Conservation (phyloP, 2,329 filamentous ascomycete species). For the Penicillium sp. region DNA sequence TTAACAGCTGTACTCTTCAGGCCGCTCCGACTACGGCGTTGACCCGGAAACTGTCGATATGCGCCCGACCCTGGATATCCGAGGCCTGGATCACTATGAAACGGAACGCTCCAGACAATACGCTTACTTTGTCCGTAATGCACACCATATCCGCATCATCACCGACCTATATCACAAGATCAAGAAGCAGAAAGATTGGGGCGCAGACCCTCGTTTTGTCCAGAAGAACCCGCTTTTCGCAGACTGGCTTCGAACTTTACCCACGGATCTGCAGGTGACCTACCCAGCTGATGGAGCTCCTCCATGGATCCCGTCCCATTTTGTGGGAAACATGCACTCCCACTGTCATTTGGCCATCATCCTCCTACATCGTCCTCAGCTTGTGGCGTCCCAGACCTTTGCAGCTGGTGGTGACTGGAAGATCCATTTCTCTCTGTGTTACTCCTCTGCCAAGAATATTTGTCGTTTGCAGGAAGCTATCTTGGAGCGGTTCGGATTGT, state of each 20-base stretch:
- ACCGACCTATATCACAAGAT: constrained; percentile 73
- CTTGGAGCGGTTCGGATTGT: constrained; percentile 72
- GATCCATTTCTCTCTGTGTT: constrained; percentile 82
- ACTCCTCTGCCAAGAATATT: constrained; percentile 78
- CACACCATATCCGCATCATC: constrained; percentile 76
- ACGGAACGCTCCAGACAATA: constrained; percentile 80
- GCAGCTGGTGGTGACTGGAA: constrained; percentile 76
- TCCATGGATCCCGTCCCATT: constrained; percentile 84
- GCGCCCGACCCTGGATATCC: constrained; percentile 61
- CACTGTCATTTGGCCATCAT: constrained; percentile 87
- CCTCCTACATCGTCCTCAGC: constrained; percentile 82
- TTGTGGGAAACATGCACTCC: constrained; percentile 83
- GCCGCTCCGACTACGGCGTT: constrained; percentile 76
- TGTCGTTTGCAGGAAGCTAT: constrained; percentile 87
- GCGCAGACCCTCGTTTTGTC: constrained; percentile 78
- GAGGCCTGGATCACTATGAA: constrained; percentile 73
- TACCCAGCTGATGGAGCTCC: constrained; percentile 77
- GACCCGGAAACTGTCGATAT: constrained; percentile 76
- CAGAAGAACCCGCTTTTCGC: constrained; percentile 76
- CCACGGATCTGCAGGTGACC: constrained; percentile 72
- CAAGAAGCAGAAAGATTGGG: constrained; percentile 81
- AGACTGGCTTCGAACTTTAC: constrained; percentile 74
- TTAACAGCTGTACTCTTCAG: constrained; percentile 45
- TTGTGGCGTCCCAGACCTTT: constrained; percentile 75
- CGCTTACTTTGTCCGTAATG: constrained; percentile 74